Evolutionary conservation across 345 rosid genomes (phyloP).

Genomic region (Linum trigynum): DNA sequence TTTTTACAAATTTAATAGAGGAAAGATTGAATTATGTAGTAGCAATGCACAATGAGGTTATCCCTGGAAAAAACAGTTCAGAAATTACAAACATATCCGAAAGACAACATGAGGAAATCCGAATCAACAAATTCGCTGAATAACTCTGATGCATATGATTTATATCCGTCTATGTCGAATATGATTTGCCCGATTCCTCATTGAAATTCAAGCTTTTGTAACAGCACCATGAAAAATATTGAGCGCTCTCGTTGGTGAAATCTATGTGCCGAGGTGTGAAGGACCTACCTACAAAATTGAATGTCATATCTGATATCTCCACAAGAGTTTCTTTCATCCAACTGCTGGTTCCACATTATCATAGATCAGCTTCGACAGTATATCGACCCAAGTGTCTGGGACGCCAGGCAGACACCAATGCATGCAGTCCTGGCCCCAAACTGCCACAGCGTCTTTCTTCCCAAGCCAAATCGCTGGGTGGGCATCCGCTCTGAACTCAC

Average conservation of each 20-base stretch:
- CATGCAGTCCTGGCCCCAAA: slow-evolving; percentile 98
- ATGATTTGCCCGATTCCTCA: too few relatives aligned
- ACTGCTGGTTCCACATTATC: slow-evolving; percentile 17
- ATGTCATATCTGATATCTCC: too few relatives aligned
- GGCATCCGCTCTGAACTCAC: slow-evolving; percentile 91
- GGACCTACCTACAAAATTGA: too few relatives aligned
- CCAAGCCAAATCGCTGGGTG: slow-evolving; percentile 96
- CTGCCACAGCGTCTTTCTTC: slow-evolving; percentile 74
- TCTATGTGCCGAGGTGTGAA: background rate
- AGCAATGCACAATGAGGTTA: too few relatives aligned
- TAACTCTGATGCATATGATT: background rate
- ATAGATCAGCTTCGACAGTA: slow-evolving; percentile 46
- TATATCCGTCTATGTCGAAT: too few relatives aligned
- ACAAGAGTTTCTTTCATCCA: background rate
- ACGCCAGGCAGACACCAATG: slow-evolving; percentile 99
- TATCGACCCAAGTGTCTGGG: slow-evolving; percentile 91
- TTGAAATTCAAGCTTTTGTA: too few relatives aligned
- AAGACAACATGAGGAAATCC: background rate
- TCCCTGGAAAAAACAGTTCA: too few relatives aligned
- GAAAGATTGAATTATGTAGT: too few relatives aligned
- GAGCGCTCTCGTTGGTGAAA: background rate
- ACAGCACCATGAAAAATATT: too few relatives aligned
- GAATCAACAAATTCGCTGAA: background rate
- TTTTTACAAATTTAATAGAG: too few relatives aligned
- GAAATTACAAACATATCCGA: too few relatives aligned